phyloP scores from a whole-genome alignment of 108 stramenopile species.

The Cyclotella cryptica region DNA sequence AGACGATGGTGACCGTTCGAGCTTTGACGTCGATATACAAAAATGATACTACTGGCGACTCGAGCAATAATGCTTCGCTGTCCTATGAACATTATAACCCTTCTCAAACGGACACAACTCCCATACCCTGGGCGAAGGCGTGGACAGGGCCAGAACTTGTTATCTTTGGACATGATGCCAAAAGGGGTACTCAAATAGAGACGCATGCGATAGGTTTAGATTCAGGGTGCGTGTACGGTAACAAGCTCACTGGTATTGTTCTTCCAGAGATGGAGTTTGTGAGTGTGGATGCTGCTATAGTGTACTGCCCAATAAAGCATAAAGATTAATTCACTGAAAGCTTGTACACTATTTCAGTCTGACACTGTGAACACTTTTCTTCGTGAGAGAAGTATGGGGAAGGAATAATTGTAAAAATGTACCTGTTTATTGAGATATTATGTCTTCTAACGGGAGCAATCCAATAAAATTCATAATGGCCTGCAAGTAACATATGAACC shows the following conservation, averaged over 20 bases:
- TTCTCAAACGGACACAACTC: neutral
- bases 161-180: conserved; percentile 94
- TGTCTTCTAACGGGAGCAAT: too few species aligned
- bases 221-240: conserved; percentile 91
- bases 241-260: conserved; percentile 77
- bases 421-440: too few species aligned
- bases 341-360: too few species aligned
- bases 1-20: conserved; percentile 69
- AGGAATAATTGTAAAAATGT: too few species aligned
- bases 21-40: conserved; percentile 27
- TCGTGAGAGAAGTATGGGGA: too few species aligned
- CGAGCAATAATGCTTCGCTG: neutral
- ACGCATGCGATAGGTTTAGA: conserved; percentile 87
- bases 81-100: neutral
- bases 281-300: conserved; percentile 57
- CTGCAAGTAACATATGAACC: too few species aligned
- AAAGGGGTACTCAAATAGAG: conserved; percentile 73
- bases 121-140: conserved; percentile 60
- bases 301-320: conserved; percentile 45
- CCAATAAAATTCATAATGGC: too few species aligned
- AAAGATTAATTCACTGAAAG: conserved; percentile 1
- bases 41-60: neutral
- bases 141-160: conserved; percentile 75
- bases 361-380: too few species aligned
- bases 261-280: conserved; percentile 74